Evolutionary conservation across 768 basidiomycete genomes (phyloP), one percentile per base, ranked within the genome.

Genomic region (Termitomyces sp.): DNA sequence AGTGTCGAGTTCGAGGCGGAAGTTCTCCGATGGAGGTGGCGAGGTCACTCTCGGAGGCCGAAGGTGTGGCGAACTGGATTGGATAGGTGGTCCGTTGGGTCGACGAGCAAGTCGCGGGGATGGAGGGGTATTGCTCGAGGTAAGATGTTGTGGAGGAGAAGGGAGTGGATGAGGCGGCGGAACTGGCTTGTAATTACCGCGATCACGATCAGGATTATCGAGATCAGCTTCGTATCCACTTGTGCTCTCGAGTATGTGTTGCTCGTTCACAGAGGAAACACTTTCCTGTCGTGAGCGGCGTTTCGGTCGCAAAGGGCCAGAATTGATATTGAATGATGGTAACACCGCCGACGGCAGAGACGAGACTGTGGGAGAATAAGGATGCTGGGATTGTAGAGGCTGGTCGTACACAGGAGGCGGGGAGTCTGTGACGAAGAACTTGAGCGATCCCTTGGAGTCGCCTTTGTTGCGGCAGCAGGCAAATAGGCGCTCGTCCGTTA

Each of bases 371-470:
- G 75, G 65, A 46, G 72, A 64, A 58, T 70, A 67, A 15, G 68
- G 69, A 5, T 71, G 69, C n/a, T 68, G 67, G 1, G 72, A 69
- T 8, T 71, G 73, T 6, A 67, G 66, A 3, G 73, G 68, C 6
- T 71, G 73, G 60, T 83, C 88, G 60, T 82, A 86, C 52, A 84
- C 86, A 45, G 73, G 70, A 21, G 79, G 85, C 61, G 78, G 82
- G 54, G 78, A 77, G 65, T 84, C 83, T 42, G 85, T 85, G 28
- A 94, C 85, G 55, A 94, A 78, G 59, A 97, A 87, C 70, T 94
- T 94, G 65, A 96, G 83, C 21, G 83, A 81, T 15, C 91, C 92
- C 65, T 79, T 86, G 28, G 80, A 74, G 69, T 97, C 94, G 38
- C 89, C 91, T 8, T 80, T 72, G 42, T 84, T 77, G 54, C 77